Evolutionary conservation across 352 stramenopile genomes (phyloP).

Genomic region (Vaucheria bursata): DNA sequence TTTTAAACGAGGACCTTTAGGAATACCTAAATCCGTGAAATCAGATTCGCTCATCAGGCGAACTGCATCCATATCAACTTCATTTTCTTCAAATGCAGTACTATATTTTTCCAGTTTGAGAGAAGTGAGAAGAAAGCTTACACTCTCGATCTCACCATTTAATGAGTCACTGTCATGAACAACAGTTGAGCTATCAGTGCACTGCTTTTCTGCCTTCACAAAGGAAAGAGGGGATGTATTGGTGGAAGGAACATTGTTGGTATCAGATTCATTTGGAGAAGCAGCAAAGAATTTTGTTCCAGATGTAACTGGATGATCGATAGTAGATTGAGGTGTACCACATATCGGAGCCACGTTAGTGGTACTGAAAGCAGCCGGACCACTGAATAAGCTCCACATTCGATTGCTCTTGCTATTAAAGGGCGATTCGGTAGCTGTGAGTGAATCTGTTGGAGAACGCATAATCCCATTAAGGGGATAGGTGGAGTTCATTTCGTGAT

Average conservation of each 20-base stretch:
- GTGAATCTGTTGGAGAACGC: not conserved
- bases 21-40: slow-evolving; percentile 34
- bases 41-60: slow-evolving; percentile 34
- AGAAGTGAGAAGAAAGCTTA: slow-evolving; percentile 18
- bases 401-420: not conserved
- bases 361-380: not conserved
- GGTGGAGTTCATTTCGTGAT: not conserved
- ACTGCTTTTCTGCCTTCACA: not conserved
- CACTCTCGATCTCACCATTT: slow-evolving; percentile 4
- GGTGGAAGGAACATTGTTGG: too few relatives aligned
- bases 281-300: not conserved
- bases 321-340: not conserved
- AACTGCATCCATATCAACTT: slow-evolving; percentile 22
- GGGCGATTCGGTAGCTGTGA: not conserved
- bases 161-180: not conserved
- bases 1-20: slow-evolving; percentile 31
- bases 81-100: slow-evolving; percentile 1
- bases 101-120: slow-evolving; percentile 26
- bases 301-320: not conserved
- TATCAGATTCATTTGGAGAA: too few relatives aligned
- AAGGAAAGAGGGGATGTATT: not conserved
- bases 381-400: not conserved
- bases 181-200: not conserved
- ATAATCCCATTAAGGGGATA: not conserved
- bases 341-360: not conserved